Base-by-base conservation (phyloP, 495 filamentous ascomycete genomes). In the Bathelium albidoporum region DNA sequence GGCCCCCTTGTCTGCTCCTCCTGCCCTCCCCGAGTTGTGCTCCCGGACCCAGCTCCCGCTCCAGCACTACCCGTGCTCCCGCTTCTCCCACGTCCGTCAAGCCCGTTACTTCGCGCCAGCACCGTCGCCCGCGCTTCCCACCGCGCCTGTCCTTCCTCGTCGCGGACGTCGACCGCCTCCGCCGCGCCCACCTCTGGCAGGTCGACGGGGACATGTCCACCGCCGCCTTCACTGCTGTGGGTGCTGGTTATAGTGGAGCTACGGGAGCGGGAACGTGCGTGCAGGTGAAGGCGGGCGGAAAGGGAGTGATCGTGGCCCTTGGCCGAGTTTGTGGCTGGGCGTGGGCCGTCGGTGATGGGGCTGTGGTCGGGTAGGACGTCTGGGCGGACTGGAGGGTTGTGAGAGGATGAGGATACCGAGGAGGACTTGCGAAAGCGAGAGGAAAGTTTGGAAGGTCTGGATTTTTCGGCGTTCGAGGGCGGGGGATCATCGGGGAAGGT, bases 71-170 rank as follows among this genome's bases (percentile, higher is more conserved):
- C 64, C 66, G 60, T 67, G 59, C 44, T 58, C 61, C 65, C 61
- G 61, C 59, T 64, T n/a, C 66, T 62, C 63, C 66, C 59, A 67
- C 68, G 43, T 58, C 66, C 29, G 22, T 59, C 65, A 32, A 73
- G 69, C 61, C 77, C 76, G 73, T 88, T 92, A 53, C 79, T 79
- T 71, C 83, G 80, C 36, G 89, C 92, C 62, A 96, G 77, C 62
- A 94, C 83, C 49, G 91, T 95, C 20, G 93, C 93, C 59, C 91
- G 78, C 74, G 90, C 86, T 80, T 96, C 93, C 93, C 92, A 97
- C 70, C 80, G 75, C 61, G 77, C 77, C 66, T 82, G 80, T 32
- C 76, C 71, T 18, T 82, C 79, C 62, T 73, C 74, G 58, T 79
- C 77, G 66, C 83, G 79, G 32, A 77, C 72, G 20, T 83, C 82